These are phyloP conservation scores for Coriaria nepalensis DNA, from an alignment of 306 rosid genomes.

Conservation along the genomic window DNA sequence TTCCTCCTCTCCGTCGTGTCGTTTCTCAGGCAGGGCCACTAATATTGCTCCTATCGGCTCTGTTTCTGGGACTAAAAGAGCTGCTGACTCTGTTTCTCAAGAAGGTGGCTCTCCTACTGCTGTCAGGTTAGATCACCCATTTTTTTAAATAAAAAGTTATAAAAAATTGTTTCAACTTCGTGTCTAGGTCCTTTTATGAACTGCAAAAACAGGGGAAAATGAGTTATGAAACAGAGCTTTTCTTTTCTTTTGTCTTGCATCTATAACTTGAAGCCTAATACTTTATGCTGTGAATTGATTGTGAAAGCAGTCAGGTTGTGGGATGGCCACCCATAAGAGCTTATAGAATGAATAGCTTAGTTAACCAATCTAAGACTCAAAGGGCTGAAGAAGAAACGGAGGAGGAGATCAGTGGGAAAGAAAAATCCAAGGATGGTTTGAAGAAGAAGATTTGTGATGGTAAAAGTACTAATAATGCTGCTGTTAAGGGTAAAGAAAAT, in stretches of 20 bases:
- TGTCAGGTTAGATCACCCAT: slow-evolving; percentile 26
- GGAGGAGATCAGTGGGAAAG: slow-evolving; percentile 15
- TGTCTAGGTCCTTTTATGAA: no score
- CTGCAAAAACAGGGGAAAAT: no score
- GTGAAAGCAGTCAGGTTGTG: slow-evolving; percentile 51
- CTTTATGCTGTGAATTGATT: background rate
- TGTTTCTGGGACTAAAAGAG: slow-evolving; percentile 52
- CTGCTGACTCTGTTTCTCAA: slow-evolving; percentile 46
- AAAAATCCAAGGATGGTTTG: slow-evolving; percentile 23
- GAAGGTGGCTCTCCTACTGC: slow-evolving; percentile 43
- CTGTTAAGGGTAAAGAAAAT: slow-evolving; percentile 25
- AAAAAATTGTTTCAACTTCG: no score
- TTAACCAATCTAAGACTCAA: slow-evolving; percentile 39
- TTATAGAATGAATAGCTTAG: slow-evolving; percentile 49
- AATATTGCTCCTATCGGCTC: slow-evolving; percentile 12
- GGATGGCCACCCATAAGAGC: slow-evolving; percentile 73
- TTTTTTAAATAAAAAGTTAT: background rate
- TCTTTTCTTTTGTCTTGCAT: no score
- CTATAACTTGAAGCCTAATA: background rate
- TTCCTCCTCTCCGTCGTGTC: slow-evolving; percentile 20
- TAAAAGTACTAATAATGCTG: slow-evolving; percentile 2
- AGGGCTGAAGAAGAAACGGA: slow-evolving; percentile 32
- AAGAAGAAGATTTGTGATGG: slow-evolving; percentile 21
- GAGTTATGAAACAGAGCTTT: no score
- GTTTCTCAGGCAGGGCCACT: slow-evolving; percentile 25